Conservation (phyloP, 768 basidiomycete genomes). For the Cystofilobasidium bisporidii region DNA sequence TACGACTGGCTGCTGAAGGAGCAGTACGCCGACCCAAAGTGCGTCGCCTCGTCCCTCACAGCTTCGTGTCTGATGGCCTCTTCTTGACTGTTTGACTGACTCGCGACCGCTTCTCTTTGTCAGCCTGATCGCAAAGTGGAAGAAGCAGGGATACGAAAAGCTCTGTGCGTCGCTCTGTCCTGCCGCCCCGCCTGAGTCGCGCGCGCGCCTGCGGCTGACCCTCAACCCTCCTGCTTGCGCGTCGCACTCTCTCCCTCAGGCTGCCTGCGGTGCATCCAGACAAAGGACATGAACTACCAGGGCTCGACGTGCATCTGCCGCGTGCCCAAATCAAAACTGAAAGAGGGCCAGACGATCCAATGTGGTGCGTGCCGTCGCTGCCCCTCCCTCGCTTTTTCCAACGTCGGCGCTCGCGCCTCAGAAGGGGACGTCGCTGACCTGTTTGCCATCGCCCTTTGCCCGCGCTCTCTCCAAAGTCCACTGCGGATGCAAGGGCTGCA, state of each 20-base stretch:
- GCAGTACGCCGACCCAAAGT: slow-evolving; percentile 95
- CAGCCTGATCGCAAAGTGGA: slow-evolving; percentile 98
- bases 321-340: slow-evolving; percentile 88
- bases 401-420: too few species aligned
- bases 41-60: slow-evolving; percentile 39
- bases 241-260: slow-evolving; percentile 36
- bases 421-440: too few species aligned
- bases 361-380: slow-evolving; percentile 51
- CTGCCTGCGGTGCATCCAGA: slow-evolving; percentile 93
- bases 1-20: slow-evolving; percentile 98
- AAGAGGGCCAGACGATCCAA: slow-evolving; percentile 81
- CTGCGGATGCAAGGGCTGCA: not conserved
- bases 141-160: slow-evolving; percentile 86
- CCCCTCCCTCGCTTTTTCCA: too few species aligned
- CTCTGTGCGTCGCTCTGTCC: not conserved
- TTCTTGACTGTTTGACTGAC: too few species aligned
- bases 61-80: too few species aligned
- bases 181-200: not conserved
- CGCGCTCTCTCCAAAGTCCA: not conserved
- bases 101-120: too few species aligned
- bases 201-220: not conserved
- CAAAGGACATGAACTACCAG: slow-evolving; percentile 97
- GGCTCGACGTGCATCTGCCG: slow-evolving; percentile 97
- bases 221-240: not conserved
- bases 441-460: not conserved